These are phyloP conservation scores for Leishmania amazonensis DNA, from an alignment of 208 protist genomes.

Conservation along the genomic window DNA sequence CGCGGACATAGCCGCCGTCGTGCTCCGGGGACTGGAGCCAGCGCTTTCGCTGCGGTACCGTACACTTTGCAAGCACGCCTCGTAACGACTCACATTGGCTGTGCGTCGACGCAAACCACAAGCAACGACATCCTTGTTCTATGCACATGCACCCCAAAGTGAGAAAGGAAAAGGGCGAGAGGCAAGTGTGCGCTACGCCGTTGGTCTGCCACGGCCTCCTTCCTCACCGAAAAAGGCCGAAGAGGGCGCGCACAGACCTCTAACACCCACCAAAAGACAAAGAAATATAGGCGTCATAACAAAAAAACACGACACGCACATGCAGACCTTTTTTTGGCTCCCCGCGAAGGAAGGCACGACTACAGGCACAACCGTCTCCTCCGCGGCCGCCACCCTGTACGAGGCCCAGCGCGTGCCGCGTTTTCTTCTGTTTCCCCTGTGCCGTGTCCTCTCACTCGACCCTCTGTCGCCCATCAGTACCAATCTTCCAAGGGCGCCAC, in stretches of 20 bases:
- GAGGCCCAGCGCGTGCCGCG: not conserved
- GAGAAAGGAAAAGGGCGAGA: not conserved
- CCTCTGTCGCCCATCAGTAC: constrained; percentile 23
- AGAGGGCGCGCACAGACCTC: no score
- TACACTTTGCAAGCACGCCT: not conserved
- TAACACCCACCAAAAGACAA: not conserved
- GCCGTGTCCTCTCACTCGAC: not conserved
- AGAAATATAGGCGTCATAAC: no score
- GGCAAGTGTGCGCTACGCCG: not conserved
- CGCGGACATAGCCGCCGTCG: no score
- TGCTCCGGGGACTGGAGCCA: no score
- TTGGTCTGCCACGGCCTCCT: not conserved
- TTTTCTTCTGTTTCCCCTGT: not conserved
- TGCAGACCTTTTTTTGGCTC: no score
- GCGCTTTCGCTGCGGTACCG: not conserved
- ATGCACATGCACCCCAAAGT: not conserved
- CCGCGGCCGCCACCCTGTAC: not conserved
- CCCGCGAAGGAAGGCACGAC: no score
- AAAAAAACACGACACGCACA: no score
- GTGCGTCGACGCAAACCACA: not conserved
- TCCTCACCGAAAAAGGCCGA: no score
- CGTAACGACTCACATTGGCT: not conserved
- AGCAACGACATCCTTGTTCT: not conserved
- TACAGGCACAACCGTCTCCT: not conserved
- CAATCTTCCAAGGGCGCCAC: constrained; percentile 35